Evolutionary conservation across 78 protist genomes (phyloP), one percentile per base, ranked within the genome.

Genomic region (Polysphondylium violaceum): DNA sequence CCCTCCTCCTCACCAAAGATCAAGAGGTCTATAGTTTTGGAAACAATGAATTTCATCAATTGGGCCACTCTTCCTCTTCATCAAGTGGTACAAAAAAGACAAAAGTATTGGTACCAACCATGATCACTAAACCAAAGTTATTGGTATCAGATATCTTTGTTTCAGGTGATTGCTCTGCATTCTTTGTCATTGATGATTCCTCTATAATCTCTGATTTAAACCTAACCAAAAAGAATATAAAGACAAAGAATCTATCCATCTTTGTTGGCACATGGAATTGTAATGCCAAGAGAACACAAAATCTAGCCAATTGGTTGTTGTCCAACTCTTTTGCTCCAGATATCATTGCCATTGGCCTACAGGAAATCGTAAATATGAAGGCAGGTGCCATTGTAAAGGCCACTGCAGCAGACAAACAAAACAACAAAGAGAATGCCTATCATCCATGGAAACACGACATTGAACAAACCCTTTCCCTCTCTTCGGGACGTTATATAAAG

Each of bases 401-500:
- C 40, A 83, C 91, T 0, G 91, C 91, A 21, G 79, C 60, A 3
- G 91, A 83, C 25, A 69, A 69, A 58, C 41, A 59, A 43, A 67
- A 71, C 31, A 83, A 83, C 51, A 67, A 59, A 41, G 91, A 83
- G 31, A 83, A 83, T 35, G 77, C 91, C 0, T 69, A 83, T 59
- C 91, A 83, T 69, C 91, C 91, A 41, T 83, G 91, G 91, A 83
- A 83, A 58, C 78, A 83, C 43, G 91, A 83, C n/a, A 83, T 83
- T 21, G 91, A 83, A 43, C 77, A 83, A 44, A 83, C 91, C 14
- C 63, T 83, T 0, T n/a, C 91, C 29, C 72, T 58, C 1, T 38
- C 56, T 27, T 19, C 64, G 5, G 76, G 77, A 55, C 21, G 60
- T 21, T 83, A 83, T 43, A 79, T 83, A 8, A 83, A 83, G 36